Percentiles rank a stretch among this genome's conserved stretches.
These are phyloP conservation scores for Fusarium multiceps DNA, from an alignment of 2,329 filamentous ascomycete species.

Conservation along the genomic window DNA sequence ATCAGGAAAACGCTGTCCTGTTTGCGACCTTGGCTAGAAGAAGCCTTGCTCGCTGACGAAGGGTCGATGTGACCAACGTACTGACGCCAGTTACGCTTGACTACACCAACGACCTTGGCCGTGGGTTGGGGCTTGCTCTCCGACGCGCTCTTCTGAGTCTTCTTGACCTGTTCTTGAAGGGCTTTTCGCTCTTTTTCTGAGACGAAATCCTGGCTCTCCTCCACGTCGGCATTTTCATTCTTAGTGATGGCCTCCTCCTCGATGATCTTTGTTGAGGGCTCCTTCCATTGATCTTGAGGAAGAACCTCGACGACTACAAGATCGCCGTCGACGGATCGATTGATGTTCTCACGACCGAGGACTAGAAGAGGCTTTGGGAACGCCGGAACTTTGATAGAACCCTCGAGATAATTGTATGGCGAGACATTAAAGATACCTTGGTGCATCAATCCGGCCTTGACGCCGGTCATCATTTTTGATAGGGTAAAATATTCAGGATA, in stretches of 20 bases:
- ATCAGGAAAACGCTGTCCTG: constrained; percentile 95
- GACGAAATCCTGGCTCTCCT: constrained; percentile 80
- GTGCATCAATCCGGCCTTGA: constrained; percentile 88
- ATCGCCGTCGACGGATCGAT: constrained; percentile 91
- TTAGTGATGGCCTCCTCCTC: constrained; percentile 93
- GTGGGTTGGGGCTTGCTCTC: constrained; percentile 90
- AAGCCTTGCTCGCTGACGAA: constrained; percentile 79
- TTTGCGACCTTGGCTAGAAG: constrained; percentile 79
- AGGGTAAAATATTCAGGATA: constrained; percentile 91
- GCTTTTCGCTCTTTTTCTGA: constrained; percentile 87
- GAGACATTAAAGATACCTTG: constrained; percentile 97
- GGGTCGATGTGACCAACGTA: constrained; percentile 96
- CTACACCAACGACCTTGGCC: constrained; percentile 88
- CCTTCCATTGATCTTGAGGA: constrained; percentile 96
- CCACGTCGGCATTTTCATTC: constrained; percentile 91
- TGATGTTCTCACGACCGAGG: constrained; percentile 94
- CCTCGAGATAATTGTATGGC: constrained; percentile 97
- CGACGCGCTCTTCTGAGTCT: constrained; percentile 78
- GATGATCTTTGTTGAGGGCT: constrained; percentile 92
- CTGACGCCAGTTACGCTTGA: constrained; percentile 97
- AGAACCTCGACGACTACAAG: constrained; percentile 92
- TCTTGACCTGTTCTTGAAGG: constrained; percentile 90
- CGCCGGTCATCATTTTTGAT: constrained; percentile 93
- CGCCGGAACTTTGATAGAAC: constrained; percentile 86
- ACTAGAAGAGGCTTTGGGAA: constrained; percentile 91